Conservation (phyloP, 2,329 filamentous ascomycete species). For the Epichloe hybrida region DNA sequence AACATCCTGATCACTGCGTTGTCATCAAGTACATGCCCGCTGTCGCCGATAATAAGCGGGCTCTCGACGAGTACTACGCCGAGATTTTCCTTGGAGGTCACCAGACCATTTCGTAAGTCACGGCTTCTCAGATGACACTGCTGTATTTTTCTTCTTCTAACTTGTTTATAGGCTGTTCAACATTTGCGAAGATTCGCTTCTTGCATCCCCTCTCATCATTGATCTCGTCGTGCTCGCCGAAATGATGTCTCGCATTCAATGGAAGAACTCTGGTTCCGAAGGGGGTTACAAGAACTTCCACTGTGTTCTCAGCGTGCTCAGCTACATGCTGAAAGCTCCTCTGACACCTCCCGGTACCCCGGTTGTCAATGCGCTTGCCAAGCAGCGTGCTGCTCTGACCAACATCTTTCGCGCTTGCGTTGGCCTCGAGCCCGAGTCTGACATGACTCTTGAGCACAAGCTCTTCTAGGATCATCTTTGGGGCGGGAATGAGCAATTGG, state of each 20-base stretch:
- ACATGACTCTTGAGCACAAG: slow-evolving; percentile 99
- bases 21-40: slow-evolving; percentile 99
- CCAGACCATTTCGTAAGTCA: slow-evolving; percentile 77
- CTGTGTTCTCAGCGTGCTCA: slow-evolving; percentile 88
- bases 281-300: slow-evolving; percentile 90
- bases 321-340: slow-evolving; percentile 98
- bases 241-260: slow-evolving; percentile 97
- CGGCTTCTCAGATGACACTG: not conserved
- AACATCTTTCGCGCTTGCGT: slow-evolving; percentile 99
- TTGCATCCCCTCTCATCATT: slow-evolving; percentile 93
- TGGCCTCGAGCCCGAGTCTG: slow-evolving; percentile 89
- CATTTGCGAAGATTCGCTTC: slow-evolving; percentile 94
- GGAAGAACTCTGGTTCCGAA: slow-evolving; percentile 51
- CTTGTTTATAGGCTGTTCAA: slow-evolving; percentile 69
- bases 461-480: slow-evolving; percentile 48
- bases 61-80: slow-evolving; percentile 96
- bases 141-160: slow-evolving; percentile 7
- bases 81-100: slow-evolving; percentile 99
- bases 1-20: slow-evolving; percentile 95
- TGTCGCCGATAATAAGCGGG: slow-evolving; percentile 97
- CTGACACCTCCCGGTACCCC: slow-evolving; percentile 88
- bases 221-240: slow-evolving; percentile 86
- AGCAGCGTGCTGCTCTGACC: slow-evolving; percentile 86
- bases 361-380: slow-evolving; percentile 87
- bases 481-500: not conserved